phyloP scores from a whole-genome alignment of 257 asterid species.

The Solanum sejunctum region DNA sequence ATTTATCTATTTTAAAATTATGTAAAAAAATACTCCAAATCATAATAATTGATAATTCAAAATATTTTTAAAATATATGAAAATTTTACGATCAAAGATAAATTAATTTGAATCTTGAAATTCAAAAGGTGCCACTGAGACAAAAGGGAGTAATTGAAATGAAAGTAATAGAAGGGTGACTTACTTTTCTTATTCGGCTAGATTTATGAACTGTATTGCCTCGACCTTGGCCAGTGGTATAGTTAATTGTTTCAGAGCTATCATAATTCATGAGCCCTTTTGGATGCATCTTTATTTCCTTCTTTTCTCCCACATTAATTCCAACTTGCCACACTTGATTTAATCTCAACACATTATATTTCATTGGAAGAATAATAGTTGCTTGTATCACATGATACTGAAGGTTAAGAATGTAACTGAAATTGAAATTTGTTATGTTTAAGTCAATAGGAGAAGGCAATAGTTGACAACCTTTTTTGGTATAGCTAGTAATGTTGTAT shows the following conservation, averaged over 20 bases:
- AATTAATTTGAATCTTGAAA: too few species aligned
- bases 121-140: too few species aligned
- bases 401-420: neutral
- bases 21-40: too few species aligned
- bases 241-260: constrained; percentile 25
- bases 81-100: too few species aligned
- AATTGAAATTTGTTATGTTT: neutral
- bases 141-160: too few species aligned
- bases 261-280: constrained; percentile 17
- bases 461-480: constrained; percentile 33
- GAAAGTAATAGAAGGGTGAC: neutral
- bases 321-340: constrained; percentile 54
- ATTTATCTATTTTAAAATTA: too few species aligned
- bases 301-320: neutral
- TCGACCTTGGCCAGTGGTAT: neutral
- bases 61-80: too few species aligned
- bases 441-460: constrained; percentile 17
- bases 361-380: constrained; percentile 14
- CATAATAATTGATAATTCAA: too few species aligned
- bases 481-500: constrained; percentile 20
- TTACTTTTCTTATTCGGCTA: constrained; percentile 22
- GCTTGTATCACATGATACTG: constrained; percentile 24
- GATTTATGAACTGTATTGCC: constrained; percentile 3
- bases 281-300: constrained; percentile 25
- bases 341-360: constrained; percentile 8